Percentiles rank a stretch among this genome's conserved stretches.
These are phyloP conservation scores for Irpex sp. DNA, from an alignment of 1,284 basidiomycete genomes.

Conservation along the genomic window DNA sequence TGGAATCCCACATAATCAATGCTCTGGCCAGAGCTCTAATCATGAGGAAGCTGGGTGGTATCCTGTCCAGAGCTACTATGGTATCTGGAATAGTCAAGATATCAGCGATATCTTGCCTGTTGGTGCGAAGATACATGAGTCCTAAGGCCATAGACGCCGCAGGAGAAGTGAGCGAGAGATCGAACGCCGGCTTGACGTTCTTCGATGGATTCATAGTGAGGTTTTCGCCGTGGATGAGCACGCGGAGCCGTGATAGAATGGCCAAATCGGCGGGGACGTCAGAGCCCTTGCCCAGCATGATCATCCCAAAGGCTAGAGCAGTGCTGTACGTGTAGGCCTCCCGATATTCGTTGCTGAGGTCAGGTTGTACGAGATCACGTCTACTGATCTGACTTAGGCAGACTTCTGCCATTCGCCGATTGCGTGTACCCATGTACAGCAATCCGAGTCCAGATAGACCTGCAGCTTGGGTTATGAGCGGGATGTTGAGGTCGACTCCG, in stretches of 20 bases:
- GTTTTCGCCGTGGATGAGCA: conserved; percentile 68
- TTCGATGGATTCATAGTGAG: conserved; percentile 30
- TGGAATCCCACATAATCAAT: conserved; percentile 85
- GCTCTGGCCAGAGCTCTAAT: conserved; percentile 74
- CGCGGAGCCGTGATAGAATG: conserved; percentile 59
- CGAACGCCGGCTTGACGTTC: conserved; percentile 50
- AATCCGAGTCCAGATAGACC: conserved; percentile 88
- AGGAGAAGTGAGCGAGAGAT: conserved; percentile 84
- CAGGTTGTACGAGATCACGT: conserved; percentile 70
- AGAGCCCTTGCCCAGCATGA: conserved; percentile 88
- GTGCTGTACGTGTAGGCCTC: conserved; percentile 92
- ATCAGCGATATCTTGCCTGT: conserved; percentile 79
- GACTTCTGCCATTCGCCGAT: conserved; percentile 89
- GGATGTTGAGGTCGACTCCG: conserved; percentile 84
- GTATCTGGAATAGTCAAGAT: conserved; percentile 82
- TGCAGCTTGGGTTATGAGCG: conserved; percentile 85
- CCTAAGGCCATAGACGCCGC: conserved; percentile 89
- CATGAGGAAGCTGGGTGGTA: conserved; percentile 86
- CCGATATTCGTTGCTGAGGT: conserved; percentile 77
- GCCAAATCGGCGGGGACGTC: conserved; percentile 70
- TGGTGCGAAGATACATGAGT: conserved; percentile 87
- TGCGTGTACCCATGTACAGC: conserved; percentile 83
- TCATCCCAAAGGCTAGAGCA: conserved; percentile 89
- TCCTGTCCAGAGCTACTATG: conserved; percentile 69
- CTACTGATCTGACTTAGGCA: conserved; percentile 82